Evolutionary conservation across 768 basidiomycete genomes (phyloP).

Genomic region (Trametes maxima): DNA sequence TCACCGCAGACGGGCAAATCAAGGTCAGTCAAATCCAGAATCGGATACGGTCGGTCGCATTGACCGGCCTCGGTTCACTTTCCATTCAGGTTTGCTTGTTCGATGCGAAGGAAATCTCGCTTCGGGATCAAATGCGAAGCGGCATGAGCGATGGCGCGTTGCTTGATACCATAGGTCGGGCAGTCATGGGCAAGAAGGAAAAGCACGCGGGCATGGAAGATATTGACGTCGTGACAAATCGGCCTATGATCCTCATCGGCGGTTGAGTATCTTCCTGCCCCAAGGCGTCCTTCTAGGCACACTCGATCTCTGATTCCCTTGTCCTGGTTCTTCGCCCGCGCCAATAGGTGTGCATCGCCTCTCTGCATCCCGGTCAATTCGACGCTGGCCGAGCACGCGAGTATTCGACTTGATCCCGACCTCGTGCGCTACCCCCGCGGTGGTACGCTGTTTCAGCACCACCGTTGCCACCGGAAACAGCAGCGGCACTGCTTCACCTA

Average conservation of each 20-base stretch:
- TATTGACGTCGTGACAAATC: slow-evolving; percentile 74
- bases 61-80: neutral
- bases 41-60: neutral
- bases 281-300: slow-evolving; percentile 14
- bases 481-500: slow-evolving; percentile 13
- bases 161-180: slow-evolving; percentile 59
- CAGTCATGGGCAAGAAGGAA: slow-evolving; percentile 71
- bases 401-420: slow-evolving; percentile 1
- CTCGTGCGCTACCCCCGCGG: neutral
- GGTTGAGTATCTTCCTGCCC: slow-evolving; percentile 66
- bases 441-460: slow-evolving; percentile 22
- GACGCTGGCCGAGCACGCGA: slow-evolving; percentile 11
- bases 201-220: slow-evolving; percentile 86
- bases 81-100: slow-evolving; percentile 75
- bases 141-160: slow-evolving; percentile 68
- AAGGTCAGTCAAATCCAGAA: slow-evolving; percentile 51
- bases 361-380: slow-evolving; percentile 11
- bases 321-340: slow-evolving; percentile 12
- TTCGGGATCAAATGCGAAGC: slow-evolving; percentile 71
- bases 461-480: slow-evolving; percentile 9
- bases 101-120: slow-evolving; percentile 80
- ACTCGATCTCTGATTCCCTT: slow-evolving; percentile 19
- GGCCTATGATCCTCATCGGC: slow-evolving; percentile 92
- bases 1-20: slow-evolving; percentile 91
- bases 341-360: slow-evolving; percentile 17